Conservation (phyloP, 2,329 filamentous ascomycete genomes). For the Ophiocordyceps camponoti-floridani region DNA sequence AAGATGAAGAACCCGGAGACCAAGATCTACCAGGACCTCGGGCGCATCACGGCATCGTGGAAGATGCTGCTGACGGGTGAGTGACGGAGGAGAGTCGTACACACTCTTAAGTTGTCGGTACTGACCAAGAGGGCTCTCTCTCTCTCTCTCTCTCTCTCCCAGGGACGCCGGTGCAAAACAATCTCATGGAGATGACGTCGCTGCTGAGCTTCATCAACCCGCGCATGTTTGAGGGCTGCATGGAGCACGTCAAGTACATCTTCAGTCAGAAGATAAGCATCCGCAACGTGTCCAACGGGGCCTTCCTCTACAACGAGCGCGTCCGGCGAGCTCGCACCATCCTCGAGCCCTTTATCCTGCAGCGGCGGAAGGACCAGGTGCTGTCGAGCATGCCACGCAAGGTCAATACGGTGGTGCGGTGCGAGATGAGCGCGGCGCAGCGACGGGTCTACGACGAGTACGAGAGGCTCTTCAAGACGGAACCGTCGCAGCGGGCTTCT, state of each 20-base stretch:
- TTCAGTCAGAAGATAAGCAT: constrained; percentile 87
- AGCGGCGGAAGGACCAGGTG: constrained; percentile 85
- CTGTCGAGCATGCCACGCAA: constrained; percentile 71
- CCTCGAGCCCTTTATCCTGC: constrained; percentile 85
- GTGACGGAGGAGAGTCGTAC: neutral
- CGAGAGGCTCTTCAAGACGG: constrained; percentile 44
- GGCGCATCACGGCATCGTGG: constrained; percentile 63
- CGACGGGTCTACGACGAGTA: constrained; percentile 52
- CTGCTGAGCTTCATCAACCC: constrained; percentile 92
- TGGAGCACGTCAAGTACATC: constrained; percentile 65
- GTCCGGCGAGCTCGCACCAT: constrained; percentile 79
- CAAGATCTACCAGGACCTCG: constrained; percentile 61
- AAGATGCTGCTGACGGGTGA: constrained; percentile 51
- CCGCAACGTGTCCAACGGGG: constrained; percentile 60
- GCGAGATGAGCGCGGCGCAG: constrained; percentile 59
- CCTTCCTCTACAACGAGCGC: constrained; percentile 70
- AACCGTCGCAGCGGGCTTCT: constrained; percentile 28
- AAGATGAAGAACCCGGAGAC: constrained; percentile 79
- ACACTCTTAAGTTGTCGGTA: too few relatives aligned
- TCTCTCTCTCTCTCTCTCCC: too few relatives aligned
- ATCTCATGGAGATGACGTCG: constrained; percentile 78
- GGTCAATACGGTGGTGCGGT: constrained; percentile 59
- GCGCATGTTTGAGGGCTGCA: constrained; percentile 56
- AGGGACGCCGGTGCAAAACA: constrained; percentile 88
- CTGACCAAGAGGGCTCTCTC: too few relatives aligned